Percentiles rank a stretch among this genome's conserved stretches.
Conservation (phyloP, 208 protist species). For the Acanthamoeba sp. region DNA sequence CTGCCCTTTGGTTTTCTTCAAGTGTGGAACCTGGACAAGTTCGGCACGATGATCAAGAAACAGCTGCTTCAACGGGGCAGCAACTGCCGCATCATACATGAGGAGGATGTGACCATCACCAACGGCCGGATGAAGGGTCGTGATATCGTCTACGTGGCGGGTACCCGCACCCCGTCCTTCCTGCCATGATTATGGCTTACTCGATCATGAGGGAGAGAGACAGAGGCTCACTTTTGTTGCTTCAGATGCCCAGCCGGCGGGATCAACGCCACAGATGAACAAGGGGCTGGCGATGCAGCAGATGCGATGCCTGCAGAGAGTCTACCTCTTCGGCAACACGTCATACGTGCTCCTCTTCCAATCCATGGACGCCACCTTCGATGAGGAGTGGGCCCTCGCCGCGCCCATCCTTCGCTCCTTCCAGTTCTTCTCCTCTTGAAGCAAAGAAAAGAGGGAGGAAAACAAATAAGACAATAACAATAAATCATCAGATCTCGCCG, state of each 20-base stretch:
- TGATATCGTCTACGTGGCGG: not conserved
- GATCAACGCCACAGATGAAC: not conserved
- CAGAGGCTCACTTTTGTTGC: not conserved
- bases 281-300: conserved; percentile 15
- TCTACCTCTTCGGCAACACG: conserved; percentile 10
- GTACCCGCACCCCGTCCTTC: not conserved
- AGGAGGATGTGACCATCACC: conserved; percentile 10
- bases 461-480: not conserved
- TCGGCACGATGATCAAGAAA: conserved; percentile 21
- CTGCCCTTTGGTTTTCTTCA: not conserved
- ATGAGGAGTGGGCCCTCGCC: conserved; percentile 3
- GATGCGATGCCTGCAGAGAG: conserved; percentile 43
- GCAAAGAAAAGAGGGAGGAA: not conserved
- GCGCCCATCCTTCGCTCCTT: conserved; percentile 19
- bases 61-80: not conserved
- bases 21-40: conserved; percentile 50
- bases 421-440: conserved; percentile 52
- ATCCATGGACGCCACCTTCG: conserved; percentile 4
- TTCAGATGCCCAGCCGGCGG: not conserved
- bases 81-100: conserved; percentile 31
- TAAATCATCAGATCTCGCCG: not conserved
- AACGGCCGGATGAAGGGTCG: conserved; percentile 37
- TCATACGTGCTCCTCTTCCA: conserved; percentile 44
- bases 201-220: not conserved
- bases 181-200: not conserved